These are phyloP conservation scores for Blastobotrys arbuscula DNA, from an alignment of 1,139 yeast species.

Conservation along the genomic window DNA sequence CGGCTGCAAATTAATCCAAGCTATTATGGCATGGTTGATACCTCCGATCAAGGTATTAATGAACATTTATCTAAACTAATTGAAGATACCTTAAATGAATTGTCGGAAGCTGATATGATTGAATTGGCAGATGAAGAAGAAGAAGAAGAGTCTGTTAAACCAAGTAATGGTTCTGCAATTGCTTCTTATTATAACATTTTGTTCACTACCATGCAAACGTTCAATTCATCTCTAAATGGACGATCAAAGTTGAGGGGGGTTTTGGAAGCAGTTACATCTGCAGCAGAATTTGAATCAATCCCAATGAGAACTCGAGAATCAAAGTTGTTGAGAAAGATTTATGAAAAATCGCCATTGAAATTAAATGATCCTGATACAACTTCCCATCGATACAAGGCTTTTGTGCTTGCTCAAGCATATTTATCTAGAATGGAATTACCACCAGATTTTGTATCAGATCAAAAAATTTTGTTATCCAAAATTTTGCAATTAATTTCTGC, in stretches of 20 bases:
- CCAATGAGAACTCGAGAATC: constrained; percentile 61
- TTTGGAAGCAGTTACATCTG: constrained; percentile 59
- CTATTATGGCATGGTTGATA: constrained; percentile 70
- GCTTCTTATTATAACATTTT: constrained; percentile 67
- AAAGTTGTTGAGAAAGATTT: constrained; percentile 43
- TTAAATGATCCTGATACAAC: constrained; percentile 39
- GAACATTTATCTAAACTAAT: constrained; percentile 78
- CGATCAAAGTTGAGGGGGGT: constrained; percentile 57
- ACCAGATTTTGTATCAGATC: constrained; percentile 56
- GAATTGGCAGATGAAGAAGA: constrained; percentile 46
- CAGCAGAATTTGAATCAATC: constrained; percentile 62
- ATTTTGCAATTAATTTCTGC: constrained; percentile 55
- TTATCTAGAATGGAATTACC: constrained; percentile 60
- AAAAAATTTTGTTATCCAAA: constrained; percentile 45
- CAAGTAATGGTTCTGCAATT: constrained; percentile 62
- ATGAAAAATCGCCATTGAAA: constrained; percentile 60
- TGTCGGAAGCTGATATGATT: constrained; percentile 54
- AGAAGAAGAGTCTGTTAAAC: constrained; percentile 24
- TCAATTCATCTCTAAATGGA: constrained; percentile 47
- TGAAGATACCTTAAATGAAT: constrained; percentile 64
- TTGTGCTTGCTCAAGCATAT: constrained; percentile 75
- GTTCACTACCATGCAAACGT: constrained; percentile 58
- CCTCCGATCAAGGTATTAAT: constrained; percentile 63
- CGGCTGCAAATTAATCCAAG: constrained; percentile 80
- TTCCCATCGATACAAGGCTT: constrained; percentile 63